phyloP scores from a whole-genome alignment of 108 stramenopile genomes.

The Skeletonema grethae region DNA sequence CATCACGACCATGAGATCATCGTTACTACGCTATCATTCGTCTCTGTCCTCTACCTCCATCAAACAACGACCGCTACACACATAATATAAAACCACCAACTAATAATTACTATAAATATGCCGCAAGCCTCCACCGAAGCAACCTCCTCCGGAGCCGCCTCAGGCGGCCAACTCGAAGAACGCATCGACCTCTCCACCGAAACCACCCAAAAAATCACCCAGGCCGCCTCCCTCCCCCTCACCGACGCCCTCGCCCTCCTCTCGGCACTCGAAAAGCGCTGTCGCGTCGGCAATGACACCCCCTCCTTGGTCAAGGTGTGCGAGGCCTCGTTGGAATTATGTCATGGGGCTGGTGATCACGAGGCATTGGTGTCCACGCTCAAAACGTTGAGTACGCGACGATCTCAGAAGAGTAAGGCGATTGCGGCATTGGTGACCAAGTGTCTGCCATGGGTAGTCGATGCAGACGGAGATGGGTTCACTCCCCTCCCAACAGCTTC shows the following conservation, averaged over 20 bases:
- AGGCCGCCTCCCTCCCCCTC: constrained; percentile 60
- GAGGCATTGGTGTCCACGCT: constrained; percentile 65
- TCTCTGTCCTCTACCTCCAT: too few relatives aligned
- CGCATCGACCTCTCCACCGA: constrained; percentile 78
- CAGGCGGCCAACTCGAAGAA: constrained; percentile 88
- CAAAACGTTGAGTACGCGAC: constrained; percentile 67
- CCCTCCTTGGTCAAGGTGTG: constrained; percentile 77
- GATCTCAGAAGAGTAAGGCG: constrained; percentile 83
- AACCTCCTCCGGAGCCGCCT: constrained; percentile 62
- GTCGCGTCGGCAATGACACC: constrained; percentile 85
- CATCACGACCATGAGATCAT: neutral
- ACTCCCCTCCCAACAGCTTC: constrained; percentile 44
- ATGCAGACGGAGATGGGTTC: constrained; percentile 48
- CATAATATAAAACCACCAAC: neutral
- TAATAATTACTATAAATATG: neutral
- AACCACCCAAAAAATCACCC: constrained; percentile 76
- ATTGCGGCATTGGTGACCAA: constrained; percentile 66
- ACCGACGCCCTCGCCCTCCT: constrained; percentile 73
- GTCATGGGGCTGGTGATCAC: constrained; percentile 58
- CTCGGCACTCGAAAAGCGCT: constrained; percentile 81
- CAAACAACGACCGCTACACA: neutral
- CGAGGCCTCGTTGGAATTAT: constrained; percentile 63
- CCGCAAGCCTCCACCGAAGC: neutral
- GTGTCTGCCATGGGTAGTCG: constrained; percentile 72
- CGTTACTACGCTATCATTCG: too few relatives aligned